Percentiles rank a stretch among this genome's conserved stretches.
Conservation (phyloP, 83 land plant genomes). For the Picea mariana region DNA sequence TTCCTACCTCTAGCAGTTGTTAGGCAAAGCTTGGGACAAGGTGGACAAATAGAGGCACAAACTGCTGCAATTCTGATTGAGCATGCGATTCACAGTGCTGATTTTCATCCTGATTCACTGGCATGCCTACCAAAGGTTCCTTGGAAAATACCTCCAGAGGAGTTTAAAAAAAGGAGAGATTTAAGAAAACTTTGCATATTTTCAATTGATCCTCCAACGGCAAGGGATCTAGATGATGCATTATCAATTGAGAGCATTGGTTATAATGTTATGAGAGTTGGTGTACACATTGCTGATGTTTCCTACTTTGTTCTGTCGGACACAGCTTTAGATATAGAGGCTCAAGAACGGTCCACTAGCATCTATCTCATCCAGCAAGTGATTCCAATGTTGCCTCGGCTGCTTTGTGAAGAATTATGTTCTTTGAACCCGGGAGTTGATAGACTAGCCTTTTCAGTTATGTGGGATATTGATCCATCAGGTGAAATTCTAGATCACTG, state of each 20-base stretch:
- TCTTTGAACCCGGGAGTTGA: slow-evolving; percentile 90
- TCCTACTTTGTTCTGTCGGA: slow-evolving; percentile 84
- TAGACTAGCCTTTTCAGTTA: slow-evolving; percentile 80
- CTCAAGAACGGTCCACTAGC: slow-evolving; percentile 77
- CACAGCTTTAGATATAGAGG: slow-evolving; percentile 77
- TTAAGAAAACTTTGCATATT: slow-evolving; percentile 65
- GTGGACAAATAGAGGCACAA: slow-evolving; percentile 75
- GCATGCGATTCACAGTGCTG: slow-evolving; percentile 53
- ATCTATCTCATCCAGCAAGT: slow-evolving; percentile 71
- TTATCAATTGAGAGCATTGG: slow-evolving; percentile 67
- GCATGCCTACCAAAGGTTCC: slow-evolving; percentile 71
- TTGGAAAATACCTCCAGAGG: slow-evolving; percentile 75
- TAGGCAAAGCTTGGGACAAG: slow-evolving; percentile 67
- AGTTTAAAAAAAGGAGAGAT: slow-evolving; percentile 64
- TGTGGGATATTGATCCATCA: slow-evolving; percentile 66
- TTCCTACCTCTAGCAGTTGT: slow-evolving; percentile 58
- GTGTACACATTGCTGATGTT: slow-evolving; percentile 94
- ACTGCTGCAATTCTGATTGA: slow-evolving; percentile 81
- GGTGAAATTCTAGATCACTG: slow-evolving; percentile 75
- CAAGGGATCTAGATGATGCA: slow-evolving; percentile 94
- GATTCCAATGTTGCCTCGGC: slow-evolving; percentile 83
- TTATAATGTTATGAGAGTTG: slow-evolving; percentile 60
- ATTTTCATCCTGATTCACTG: slow-evolving; percentile 68
- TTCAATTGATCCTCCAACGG: slow-evolving; percentile 88
- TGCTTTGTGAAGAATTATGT: slow-evolving; percentile 72